phyloP scores from a whole-genome alignment of 495 filamentous ascomycete genomes.

The Hapsidospora chrysogenum region DNA sequence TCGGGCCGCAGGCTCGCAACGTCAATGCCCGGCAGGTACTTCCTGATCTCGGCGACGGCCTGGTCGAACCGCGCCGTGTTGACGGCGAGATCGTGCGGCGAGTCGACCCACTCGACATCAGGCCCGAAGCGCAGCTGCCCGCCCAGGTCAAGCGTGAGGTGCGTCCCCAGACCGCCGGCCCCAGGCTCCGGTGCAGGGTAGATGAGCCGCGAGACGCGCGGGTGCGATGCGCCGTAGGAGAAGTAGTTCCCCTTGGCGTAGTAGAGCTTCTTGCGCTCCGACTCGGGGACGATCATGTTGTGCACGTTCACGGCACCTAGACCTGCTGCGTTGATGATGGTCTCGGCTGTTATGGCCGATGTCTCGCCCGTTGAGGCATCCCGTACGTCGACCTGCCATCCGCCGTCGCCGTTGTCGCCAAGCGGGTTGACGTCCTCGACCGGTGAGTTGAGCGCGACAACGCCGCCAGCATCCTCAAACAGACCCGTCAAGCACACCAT shows the following conservation, averaged over 20 bases:
- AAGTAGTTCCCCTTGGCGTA: slow-evolving; percentile 97
- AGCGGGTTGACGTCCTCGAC: slow-evolving; percentile 41
- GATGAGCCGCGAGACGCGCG: slow-evolving; percentile 55
- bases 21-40: slow-evolving; percentile 63
- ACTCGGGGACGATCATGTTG: slow-evolving; percentile 61
- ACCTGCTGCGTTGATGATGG: slow-evolving; percentile 74
- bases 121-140: slow-evolving; percentile 85
- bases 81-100: slow-evolving; percentile 19
- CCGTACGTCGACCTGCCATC: slow-evolving; percentile 27
- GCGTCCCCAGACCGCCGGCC: slow-evolving; percentile 74
- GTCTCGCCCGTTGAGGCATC: slow-evolving; percentile 24
- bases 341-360: slow-evolving; percentile 50
- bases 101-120: slow-evolving; percentile 82
- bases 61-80: slow-evolving; percentile 39
- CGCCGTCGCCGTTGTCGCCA: slow-evolving; percentile 20
- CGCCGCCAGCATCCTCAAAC: slow-evolving; percentile 64
- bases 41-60: slow-evolving; percentile 56
- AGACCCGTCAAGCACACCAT: slow-evolving; percentile 64
- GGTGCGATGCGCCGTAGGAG: slow-evolving; percentile 51
- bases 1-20: slow-evolving; percentile 52
- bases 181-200: slow-evolving; percentile 77
- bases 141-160: slow-evolving; percentile 78
- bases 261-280: slow-evolving; percentile 40
- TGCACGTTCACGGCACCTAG: slow-evolving; percentile 58
- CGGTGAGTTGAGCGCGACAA: slow-evolving; percentile 43